These are phyloP conservation scores for Blastobotrys muscicola DNA, from an alignment of 805 yeast species.

Conservation along the genomic window DNA sequence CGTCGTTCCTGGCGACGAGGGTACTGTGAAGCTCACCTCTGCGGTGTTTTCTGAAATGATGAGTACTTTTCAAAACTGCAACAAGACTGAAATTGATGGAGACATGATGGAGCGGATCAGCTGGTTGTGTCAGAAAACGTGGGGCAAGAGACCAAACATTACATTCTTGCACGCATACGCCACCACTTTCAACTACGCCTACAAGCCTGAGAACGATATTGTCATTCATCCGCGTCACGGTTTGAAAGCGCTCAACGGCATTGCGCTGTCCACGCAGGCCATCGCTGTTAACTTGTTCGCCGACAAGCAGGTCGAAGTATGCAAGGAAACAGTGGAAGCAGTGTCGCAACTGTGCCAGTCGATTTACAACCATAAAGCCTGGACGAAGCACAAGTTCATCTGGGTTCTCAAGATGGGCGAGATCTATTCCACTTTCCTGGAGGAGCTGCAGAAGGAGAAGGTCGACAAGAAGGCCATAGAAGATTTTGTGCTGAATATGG, in stretches of 20 bases:
- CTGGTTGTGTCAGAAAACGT: background rate
- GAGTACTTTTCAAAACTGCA: background rate
- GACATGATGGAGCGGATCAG: conserved; percentile 1
- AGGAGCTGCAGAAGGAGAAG: background rate
- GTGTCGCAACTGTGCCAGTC: background rate
- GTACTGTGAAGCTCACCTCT: background rate
- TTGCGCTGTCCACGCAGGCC: conserved; percentile 7
- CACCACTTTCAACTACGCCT: background rate
- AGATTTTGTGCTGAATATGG: conserved; percentile 2
- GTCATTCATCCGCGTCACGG: conserved; percentile 6
- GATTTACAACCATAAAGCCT: conserved; percentile 4
- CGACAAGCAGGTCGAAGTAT: background rate
- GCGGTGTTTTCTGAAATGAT: conserved; percentile 1
- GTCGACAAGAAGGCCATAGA: background rate
- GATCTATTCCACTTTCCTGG: conserved; percentile 1
- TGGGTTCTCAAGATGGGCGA: conserved; percentile 6
- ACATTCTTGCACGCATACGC: conserved; percentile 1
- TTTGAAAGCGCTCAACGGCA: conserved; percentile 3
- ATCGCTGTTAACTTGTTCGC: conserved; percentile 1
- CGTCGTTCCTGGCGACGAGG: background rate
- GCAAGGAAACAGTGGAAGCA: conserved; percentile 1
- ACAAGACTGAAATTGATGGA: background rate
- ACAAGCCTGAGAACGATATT: background rate
- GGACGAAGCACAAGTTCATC: conserved; percentile 7
- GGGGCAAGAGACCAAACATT: conserved; percentile 5